Percentiles rank a stretch among this genome's conserved stretches.
Evolutionary conservation across 2,329 filamentous ascomycete species (phyloP).

Genomic region (Eurotiales sp.): DNA sequence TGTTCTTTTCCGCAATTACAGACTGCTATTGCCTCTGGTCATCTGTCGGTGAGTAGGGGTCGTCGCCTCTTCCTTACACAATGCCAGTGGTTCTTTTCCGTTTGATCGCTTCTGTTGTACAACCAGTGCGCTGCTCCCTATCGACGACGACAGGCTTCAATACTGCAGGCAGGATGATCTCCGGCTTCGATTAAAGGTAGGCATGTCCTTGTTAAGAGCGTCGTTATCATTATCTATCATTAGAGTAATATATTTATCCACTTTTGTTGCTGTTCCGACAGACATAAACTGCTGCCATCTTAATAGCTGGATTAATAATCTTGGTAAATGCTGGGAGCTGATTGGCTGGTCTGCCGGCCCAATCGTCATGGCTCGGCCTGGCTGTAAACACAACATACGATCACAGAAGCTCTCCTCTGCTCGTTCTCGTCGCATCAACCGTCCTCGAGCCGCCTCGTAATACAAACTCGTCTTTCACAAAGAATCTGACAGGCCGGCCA

Average conservation of each 20-base stretch:
- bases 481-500: too few species aligned
- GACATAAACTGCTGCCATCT: too few species aligned
- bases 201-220: slow-evolving; percentile 4
- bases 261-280: too few species aligned
- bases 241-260: slow-evolving; percentile 2
- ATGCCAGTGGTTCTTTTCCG: slow-evolving; percentile 6
- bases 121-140: neutral
- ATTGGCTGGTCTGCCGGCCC: too few species aligned
- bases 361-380: too few species aligned
- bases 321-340: too few species aligned
- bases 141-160: neutral
- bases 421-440: too few species aligned
- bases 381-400: too few species aligned
- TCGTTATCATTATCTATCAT: neutral
- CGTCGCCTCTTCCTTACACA: slow-evolving; percentile 21
- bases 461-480: neutral
- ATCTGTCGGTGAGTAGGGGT: slow-evolving; percentile 26
- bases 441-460: too few species aligned
- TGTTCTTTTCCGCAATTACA: neutral
- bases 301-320: too few species aligned
- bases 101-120: neutral
- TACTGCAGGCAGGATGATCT: slow-evolving; percentile 5
- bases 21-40: slow-evolving; percentile 3
- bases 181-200: slow-evolving; percentile 4
- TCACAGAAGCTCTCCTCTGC: too few species aligned